Evolutionary conservation across 805 yeast species (phyloP).

Genomic region (Kodamaea jinghongensis): DNA sequence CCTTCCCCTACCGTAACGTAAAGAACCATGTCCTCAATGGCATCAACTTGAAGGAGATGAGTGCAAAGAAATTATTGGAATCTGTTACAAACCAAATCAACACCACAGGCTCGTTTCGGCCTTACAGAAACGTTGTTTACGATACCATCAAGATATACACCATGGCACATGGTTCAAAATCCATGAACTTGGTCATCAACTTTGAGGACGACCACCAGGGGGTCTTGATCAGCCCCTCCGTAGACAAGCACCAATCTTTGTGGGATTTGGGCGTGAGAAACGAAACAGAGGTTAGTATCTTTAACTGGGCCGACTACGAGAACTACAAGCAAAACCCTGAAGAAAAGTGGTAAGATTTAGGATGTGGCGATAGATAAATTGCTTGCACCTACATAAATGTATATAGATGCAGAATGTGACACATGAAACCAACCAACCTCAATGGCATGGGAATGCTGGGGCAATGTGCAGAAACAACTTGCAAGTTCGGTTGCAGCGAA

Average conservation of each 20-base stretch:
- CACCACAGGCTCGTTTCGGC: slow-evolving; percentile 69
- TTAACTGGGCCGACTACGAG: slow-evolving; percentile 63
- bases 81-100: slow-evolving; percentile 43
- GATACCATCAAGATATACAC: slow-evolving; percentile 85
- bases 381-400: too few species aligned
- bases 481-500: too few species aligned
- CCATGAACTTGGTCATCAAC: slow-evolving; percentile 88
- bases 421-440: too few species aligned
- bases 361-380: neutral
- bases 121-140: slow-evolving; percentile 72
- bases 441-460: too few species aligned
- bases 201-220: slow-evolving; percentile 77
- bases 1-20: slow-evolving; percentile 88
- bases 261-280: slow-evolving; percentile 55
- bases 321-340: slow-evolving; percentile 78
- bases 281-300: slow-evolving; percentile 90
- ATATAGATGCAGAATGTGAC: too few species aligned
- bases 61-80: slow-evolving; percentile 62
- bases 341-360: slow-evolving; percentile 68
- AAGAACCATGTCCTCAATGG: slow-evolving; percentile 68
- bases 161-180: slow-evolving; percentile 92
- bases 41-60: slow-evolving; percentile 67
- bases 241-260: slow-evolving; percentile 19
- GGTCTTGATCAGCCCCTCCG: slow-evolving; percentile 40
- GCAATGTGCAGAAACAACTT: too few species aligned